A percentile compares a stretch with the other conserved stretches of the same genome.
Conservation (phyloP, 371 early-diverging fungal species). For the Rhizopus stolonifer region DNA sequence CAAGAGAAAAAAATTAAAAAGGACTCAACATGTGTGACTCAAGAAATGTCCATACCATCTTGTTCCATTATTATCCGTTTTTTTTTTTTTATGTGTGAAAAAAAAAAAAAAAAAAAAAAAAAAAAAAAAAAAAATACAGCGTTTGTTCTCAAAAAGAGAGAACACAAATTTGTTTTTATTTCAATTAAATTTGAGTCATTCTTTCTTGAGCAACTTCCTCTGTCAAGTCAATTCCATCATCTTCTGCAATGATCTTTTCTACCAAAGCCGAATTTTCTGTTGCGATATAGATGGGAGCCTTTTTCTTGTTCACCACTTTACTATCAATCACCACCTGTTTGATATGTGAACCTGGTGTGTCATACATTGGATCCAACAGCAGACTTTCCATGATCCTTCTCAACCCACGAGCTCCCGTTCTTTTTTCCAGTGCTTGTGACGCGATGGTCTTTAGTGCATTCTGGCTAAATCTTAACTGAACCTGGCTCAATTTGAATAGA, state of each 20-base stretch:
- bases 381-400: constrained; percentile 83
- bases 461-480: constrained; percentile 71
- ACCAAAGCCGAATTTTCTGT: constrained; percentile 19
- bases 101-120: no score
- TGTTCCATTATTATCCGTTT: no score
- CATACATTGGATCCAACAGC: constrained; percentile 82
- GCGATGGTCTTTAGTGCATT: constrained; percentile 74
- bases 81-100: no score
- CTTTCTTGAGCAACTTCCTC: constrained; percentile 18
- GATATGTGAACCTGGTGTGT: constrained; percentile 73
- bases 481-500: constrained; percentile 65
- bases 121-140: no score
- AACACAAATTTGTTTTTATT: no score
- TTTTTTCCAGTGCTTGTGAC: constrained; percentile 72
- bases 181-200: constrained; percentile 29
- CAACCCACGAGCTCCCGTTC: constrained; percentile 91
- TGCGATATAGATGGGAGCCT: constrained; percentile 21
- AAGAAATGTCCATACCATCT: no score
- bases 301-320: constrained; percentile 42
- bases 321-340: constrained; percentile 71
- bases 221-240: constrained; percentile 17
- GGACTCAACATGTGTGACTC: no score
- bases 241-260: constrained; percentile 24
- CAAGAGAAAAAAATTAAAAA: no score
- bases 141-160: no score